phyloP scores from a whole-genome alignment of 768 basidiomycete species.

The Suillus subaureus region DNA sequence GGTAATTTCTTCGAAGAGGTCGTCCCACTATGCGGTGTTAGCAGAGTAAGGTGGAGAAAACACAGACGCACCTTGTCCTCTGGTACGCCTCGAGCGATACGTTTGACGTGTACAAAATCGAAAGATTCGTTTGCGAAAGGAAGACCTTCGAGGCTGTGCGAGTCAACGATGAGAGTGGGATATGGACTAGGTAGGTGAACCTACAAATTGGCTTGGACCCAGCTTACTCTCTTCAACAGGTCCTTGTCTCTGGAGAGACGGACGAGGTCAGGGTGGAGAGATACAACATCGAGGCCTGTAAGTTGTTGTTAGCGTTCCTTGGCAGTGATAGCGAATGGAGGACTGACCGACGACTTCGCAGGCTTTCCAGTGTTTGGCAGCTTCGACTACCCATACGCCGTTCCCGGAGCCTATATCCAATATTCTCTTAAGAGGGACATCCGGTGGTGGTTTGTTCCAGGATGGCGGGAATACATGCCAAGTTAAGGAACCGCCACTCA shows the following conservation, averaged over 20 bases:
- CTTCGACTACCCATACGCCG: conserved; percentile 74
- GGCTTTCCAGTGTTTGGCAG: conserved; percentile 66
- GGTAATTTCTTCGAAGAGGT: conserved; percentile 65
- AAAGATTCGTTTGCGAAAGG: conserved; percentile 76
- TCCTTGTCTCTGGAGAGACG: conserved; percentile 53
- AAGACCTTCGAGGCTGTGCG: conserved; percentile 59
- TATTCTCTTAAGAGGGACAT: conserved; percentile 21
- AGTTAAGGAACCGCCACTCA: conserved; percentile 56
- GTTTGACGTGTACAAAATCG: conserved; percentile 77
- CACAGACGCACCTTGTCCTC: conserved; percentile 60
- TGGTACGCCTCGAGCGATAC: conserved; percentile 52
- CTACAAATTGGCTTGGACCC: conserved; percentile 76
- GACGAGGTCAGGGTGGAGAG: conserved; percentile 68
- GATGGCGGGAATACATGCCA: conserved; percentile 55
- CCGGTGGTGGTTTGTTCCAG: neutral
- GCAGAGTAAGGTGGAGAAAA: neutral
- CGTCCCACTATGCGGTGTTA: conserved; percentile 56
- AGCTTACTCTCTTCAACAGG: conserved; percentile 62
- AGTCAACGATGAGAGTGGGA: neutral
- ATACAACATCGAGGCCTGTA: conserved; percentile 75
- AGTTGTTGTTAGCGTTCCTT: conserved; percentile 2
- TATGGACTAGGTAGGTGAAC: conserved; percentile 24
- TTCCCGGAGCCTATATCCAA: conserved; percentile 78
- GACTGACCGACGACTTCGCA: conserved; percentile 14
- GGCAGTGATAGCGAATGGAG: neutral